These are phyloP conservation scores for Closterium sp. DNA, from an alignment of 139 green algal genomes.

Conservation along the genomic window DNA sequence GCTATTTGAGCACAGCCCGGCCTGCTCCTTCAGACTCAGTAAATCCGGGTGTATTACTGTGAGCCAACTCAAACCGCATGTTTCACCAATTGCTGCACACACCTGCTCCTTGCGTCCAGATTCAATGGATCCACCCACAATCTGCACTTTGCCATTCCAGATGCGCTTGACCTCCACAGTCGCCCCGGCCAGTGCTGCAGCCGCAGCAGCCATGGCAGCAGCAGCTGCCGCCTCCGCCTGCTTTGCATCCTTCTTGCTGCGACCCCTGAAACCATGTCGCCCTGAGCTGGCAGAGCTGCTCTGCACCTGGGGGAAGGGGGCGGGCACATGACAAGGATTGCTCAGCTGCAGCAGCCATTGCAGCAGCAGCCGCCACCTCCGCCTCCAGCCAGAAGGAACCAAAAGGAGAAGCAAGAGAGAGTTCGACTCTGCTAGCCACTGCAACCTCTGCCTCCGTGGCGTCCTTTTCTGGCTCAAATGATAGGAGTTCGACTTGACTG, in stretches of 20 bases:
- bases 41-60: too few species aligned
- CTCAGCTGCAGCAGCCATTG: too few species aligned
- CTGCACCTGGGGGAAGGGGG: background rate
- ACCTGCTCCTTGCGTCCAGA: slow-evolving; percentile 26
- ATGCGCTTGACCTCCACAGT: slow-evolving; percentile 38
- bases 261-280: background rate
- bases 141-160: background rate
- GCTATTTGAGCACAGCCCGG: too few species aligned
- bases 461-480: too few species aligned
- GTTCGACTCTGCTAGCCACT: background rate
- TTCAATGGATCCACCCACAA: slow-evolving; percentile 24
- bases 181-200: slow-evolving; percentile 23
- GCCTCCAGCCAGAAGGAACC: background rate
- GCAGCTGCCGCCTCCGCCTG: background rate
- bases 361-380: too few species aligned
- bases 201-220: slow-evolving; percentile 18
- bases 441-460: too few species aligned
- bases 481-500: too few species aligned
- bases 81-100: background rate
- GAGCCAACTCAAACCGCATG: background rate
- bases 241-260: background rate
- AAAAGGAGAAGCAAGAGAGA: background rate
- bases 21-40: too few species aligned
- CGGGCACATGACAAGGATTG: too few species aligned
- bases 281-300: slow-evolving; percentile 7